Conservation (phyloP, 108 stramenopile genomes). For the Cylindrotheca fusiformis region DNA sequence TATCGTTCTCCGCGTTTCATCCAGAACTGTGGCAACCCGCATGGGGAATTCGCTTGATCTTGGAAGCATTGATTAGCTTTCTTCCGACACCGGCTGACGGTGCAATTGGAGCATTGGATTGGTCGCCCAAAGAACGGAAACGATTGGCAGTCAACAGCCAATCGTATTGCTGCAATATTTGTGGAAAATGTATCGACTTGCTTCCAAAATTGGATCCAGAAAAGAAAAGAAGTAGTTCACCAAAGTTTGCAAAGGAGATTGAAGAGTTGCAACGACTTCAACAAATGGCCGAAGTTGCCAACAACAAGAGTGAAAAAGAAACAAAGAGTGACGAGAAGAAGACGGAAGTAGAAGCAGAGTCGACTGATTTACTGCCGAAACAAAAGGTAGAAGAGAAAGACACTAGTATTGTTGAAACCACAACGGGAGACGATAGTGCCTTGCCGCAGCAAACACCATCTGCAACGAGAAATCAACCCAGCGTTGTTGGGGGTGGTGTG, state of each 20-base stretch:
- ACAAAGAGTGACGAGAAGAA: constrained; percentile 1
- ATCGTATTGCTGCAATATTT: constrained; percentile 49
- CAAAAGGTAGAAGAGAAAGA: not conserved
- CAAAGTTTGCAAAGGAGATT: constrained; percentile 72
- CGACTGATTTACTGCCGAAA: not conserved
- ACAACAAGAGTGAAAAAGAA: constrained; percentile 14
- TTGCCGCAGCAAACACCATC: not conserved
- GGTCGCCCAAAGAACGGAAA: constrained; percentile 69
- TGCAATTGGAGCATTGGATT: constrained; percentile 96
- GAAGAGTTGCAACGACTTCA: constrained; percentile 73
- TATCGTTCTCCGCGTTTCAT: constrained; percentile 94
- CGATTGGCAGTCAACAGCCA: constrained; percentile 65
- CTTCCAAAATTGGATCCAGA: constrained; percentile 44
- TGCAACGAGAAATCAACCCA: not conserved
- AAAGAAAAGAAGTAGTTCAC: constrained; percentile 16
- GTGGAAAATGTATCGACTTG: constrained; percentile 49
- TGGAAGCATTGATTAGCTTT: constrained; percentile 96
- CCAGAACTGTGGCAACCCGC: constrained; percentile 96
- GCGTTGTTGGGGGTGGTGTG: not conserved
- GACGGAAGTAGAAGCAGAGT: not conserved
- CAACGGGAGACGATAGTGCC: constrained; percentile 1
- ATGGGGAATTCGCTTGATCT: constrained; percentile 95
- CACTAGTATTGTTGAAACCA: not conserved
- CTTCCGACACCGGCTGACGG: constrained; percentile 94
- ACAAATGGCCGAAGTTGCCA: constrained; percentile 36